Percentiles rank a stretch among this genome's conserved stretches.
Evolutionary conservation across 2,329 filamentous ascomycete genomes (phyloP).

Genomic region (Penicillium sp.): DNA sequence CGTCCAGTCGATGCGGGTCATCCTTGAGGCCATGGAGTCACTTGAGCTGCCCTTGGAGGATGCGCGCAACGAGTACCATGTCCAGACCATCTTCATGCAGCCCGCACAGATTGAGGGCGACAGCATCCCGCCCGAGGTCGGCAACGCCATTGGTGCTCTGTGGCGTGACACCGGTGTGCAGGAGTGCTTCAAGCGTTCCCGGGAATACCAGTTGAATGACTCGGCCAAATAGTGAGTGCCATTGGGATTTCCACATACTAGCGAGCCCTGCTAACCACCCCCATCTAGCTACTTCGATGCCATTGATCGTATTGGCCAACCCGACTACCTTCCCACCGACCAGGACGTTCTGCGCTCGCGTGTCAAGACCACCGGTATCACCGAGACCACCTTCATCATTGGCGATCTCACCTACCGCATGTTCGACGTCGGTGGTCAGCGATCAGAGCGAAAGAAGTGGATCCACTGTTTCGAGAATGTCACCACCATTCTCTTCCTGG

Average conservation of each 20-base stretch:
- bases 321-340: constrained; percentile 91
- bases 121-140: constrained; percentile 87
- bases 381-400: constrained; percentile 92
- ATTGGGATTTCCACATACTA: no score
- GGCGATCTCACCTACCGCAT: constrained; percentile 91
- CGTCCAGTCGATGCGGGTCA: constrained; percentile 64
- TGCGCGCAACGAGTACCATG: constrained; percentile 90
- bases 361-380: constrained; percentile 97
- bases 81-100: constrained; percentile 98
- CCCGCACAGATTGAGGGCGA: constrained; percentile 94
- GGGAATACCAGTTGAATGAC: constrained; percentile 95
- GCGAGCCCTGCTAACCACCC: neutral
- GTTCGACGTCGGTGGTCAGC: constrained; percentile 95
- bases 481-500: constrained; percentile 91
- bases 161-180: constrained; percentile 93
- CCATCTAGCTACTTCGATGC: constrained; percentile 81
- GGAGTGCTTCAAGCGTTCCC: constrained; percentile 89
- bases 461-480: constrained; percentile 99
- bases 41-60: constrained; percentile 78
- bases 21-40: constrained; percentile 63
- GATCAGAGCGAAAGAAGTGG: constrained; percentile 98
- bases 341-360: constrained; percentile 91
- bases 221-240: constrained; percentile 83
- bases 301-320: constrained; percentile 80
- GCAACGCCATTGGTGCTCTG: constrained; percentile 81